Evolutionary conservation across 805 yeast species (phyloP), one percentile per base, ranked within the genome.

Genomic region (Candida corydali): DNA sequence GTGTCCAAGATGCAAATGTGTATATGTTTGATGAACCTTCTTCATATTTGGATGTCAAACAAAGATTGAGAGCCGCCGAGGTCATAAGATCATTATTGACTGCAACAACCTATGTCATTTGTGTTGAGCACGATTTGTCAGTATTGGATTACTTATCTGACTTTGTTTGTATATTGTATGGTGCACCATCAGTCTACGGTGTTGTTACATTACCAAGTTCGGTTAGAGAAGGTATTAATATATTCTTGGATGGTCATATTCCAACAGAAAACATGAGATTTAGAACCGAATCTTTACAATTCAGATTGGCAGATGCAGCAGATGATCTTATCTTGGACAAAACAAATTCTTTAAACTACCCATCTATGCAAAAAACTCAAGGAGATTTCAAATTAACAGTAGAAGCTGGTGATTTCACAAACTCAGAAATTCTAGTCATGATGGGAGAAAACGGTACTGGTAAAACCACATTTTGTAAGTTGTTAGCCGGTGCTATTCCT

Each of bases 401-500:
- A 42, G 83, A 86, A 55, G 56, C 76, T 30, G 99, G 99, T 68
- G 89, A 83, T 41, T 93, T 91, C 68, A 82, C 95, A 39, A 95
- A 93, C 63, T 86, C 96, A 29, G 98, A 93, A 71, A 93, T 93
- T 52, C 75, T 93, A 54, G 98, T 93, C 40, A 86, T 93, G 96
- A 91, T 93, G 95, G 99, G 99, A 61, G 98, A 93, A 70, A 93
- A 93, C 64, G 99, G 99, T 71, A 93, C 98, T 14, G 99, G 99
- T 73, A 93, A 93, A 71, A 93, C 99, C 28, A 93, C 99, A 11
- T 82, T 93, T 72, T 91, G 97, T 77, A 86, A 84, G 63, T 70
- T 93, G 54, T 73, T 93, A 54, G 98, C 99, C 16, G 98, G 98
- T 57, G 87, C 87, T 18, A 74, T 86, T 49, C 73, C 83, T 34